These are phyloP conservation scores for Lonicera japonica DNA, from an alignment of 129 eudicot genomes.

Conservation along the genomic window DNA sequence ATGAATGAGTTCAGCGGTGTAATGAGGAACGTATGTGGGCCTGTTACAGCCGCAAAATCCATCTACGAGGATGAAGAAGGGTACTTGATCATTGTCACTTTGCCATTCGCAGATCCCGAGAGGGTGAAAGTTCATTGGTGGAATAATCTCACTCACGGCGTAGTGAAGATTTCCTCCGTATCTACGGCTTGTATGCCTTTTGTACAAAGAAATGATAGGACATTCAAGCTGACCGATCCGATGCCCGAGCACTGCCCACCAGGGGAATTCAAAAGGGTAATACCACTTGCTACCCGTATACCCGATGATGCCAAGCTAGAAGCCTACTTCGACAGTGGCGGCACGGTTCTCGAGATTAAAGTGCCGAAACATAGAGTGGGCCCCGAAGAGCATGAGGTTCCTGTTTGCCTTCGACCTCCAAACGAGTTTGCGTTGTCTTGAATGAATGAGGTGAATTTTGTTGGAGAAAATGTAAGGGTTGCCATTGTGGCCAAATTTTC, in stretches of 20 bases:
- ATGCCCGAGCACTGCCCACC: slow-evolving; percentile 73
- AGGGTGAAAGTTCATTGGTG: slow-evolving; percentile 76
- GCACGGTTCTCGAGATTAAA: slow-evolving; percentile 63
- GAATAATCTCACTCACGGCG: slow-evolving; percentile 61
- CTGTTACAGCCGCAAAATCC: slow-evolving; percentile 67
- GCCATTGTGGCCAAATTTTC: slow-evolving; percentile 7
- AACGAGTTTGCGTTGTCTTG: slow-evolving; percentile 39
- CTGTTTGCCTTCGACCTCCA: slow-evolving; percentile 64
- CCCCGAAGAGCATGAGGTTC: slow-evolving; percentile 83
- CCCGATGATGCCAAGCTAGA: slow-evolving; percentile 83
- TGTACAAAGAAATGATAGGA: slow-evolving; percentile 44
- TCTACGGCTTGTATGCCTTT: slow-evolving; percentile 59
- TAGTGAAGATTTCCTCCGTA: slow-evolving; percentile 61
- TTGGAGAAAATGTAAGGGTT: slow-evolving; percentile 4
- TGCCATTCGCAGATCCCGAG: slow-evolving; percentile 72
- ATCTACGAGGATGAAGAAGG: slow-evolving; percentile 81
- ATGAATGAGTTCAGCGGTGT: slow-evolving; percentile 55
- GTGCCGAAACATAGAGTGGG: slow-evolving; percentile 85
- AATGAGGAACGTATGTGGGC: slow-evolving; percentile 38
- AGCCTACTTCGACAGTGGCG: slow-evolving; percentile 67
- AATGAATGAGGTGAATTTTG: slow-evolving; percentile 5
- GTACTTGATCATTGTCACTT: slow-evolving; percentile 56
- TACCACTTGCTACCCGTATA: slow-evolving; percentile 50
- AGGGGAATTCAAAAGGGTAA: slow-evolving; percentile 69
- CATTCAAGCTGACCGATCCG: slow-evolving; percentile 56